Evolutionary conservation across 768 basidiomycete species (phyloP).

Genomic region (Xerocomellus amylosporus): DNA sequence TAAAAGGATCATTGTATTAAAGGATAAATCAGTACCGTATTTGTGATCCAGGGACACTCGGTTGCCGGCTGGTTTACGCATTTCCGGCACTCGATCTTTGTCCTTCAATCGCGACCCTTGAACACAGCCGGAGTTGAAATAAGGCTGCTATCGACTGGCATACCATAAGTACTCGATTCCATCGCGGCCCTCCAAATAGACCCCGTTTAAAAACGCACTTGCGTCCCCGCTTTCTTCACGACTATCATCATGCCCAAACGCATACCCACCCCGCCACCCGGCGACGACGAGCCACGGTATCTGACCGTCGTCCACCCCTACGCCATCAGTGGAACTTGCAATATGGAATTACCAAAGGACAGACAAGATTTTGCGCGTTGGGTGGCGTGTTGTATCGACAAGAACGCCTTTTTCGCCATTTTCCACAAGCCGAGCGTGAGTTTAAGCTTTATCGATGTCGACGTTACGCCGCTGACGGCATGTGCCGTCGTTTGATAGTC

Average conservation of each 20-base stretch:
- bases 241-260: slow-evolving; percentile 40
- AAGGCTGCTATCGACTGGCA: neutral
- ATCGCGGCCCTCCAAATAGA: slow-evolving; percentile 1
- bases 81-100: neutral
- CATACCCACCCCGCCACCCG: slow-evolving; percentile 39
- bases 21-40: neutral
- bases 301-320: slow-evolving; percentile 46
- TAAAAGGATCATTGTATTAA: no score
- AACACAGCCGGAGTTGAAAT: neutral
- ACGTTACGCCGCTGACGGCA: neutral
- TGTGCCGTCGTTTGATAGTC: slow-evolving; percentile 27
- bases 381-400: slow-evolving; percentile 41
- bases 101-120: neutral
- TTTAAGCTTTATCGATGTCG: slow-evolving; percentile 1
- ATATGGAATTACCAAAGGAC: slow-evolving; percentile 40
- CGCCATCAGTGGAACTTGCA: slow-evolving; percentile 36
- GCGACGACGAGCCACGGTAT: slow-evolving; percentile 44
- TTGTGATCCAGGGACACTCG: neutral
- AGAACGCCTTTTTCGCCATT: slow-evolving; percentile 36
- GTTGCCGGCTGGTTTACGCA: neutral
- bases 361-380: slow-evolving; percentile 39
- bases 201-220: neutral
- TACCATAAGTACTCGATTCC: neutral
- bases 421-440: slow-evolving; percentile 46
- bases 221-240: neutral